Conservation (phyloP, 2,329 filamentous ascomycete species). For the Macroventuria anomochaeta region DNA sequence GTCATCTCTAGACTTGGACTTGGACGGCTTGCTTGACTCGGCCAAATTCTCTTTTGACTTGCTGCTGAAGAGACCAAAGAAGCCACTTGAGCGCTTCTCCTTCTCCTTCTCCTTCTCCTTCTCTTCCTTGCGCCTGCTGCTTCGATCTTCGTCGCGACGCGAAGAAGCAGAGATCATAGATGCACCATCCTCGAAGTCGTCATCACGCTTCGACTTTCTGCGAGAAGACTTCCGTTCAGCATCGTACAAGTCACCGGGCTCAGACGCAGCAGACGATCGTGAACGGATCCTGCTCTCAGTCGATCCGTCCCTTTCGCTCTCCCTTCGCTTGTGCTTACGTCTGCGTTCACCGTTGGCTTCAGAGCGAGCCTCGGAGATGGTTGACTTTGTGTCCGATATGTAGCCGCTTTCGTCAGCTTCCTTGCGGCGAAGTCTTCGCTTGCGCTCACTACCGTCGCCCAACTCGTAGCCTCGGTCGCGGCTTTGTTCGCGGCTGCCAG, state of each 20-base stretch:
- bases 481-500: slow-evolving; percentile 42
- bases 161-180: slow-evolving; percentile 52
- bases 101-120: slow-evolving; percentile 42
- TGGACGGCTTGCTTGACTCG: slow-evolving; percentile 44
- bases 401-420: slow-evolving; percentile 46
- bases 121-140: slow-evolving; percentile 23
- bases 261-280: slow-evolving; percentile 47
- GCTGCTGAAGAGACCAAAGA: slow-evolving; percentile 56
- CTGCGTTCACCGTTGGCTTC: slow-evolving; percentile 45
- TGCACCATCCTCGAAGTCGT: slow-evolving; percentile 51
- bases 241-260: slow-evolving; percentile 51
- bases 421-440: slow-evolving; percentile 44
- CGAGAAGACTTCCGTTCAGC: slow-evolving; percentile 47
- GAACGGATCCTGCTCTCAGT: slow-evolving; percentile 34
- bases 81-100: slow-evolving; percentile 54
- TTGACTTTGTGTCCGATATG: slow-evolving; percentile 51
- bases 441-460: slow-evolving; percentile 39
- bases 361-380: slow-evolving; percentile 47
- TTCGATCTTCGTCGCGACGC: slow-evolving; percentile 50
- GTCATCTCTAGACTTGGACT: slow-evolving; percentile 41
- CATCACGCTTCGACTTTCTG: slow-evolving; percentile 51
- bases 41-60: slow-evolving; percentile 51
- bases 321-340: slow-evolving; percentile 42
- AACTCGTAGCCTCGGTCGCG: slow-evolving; percentile 46
- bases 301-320: slow-evolving; percentile 43